Evolutionary conservation across 2,329 filamentous ascomycete species (phyloP), one percentile per base, ranked within the genome.

Genomic region (Alternaria triticina): DNA sequence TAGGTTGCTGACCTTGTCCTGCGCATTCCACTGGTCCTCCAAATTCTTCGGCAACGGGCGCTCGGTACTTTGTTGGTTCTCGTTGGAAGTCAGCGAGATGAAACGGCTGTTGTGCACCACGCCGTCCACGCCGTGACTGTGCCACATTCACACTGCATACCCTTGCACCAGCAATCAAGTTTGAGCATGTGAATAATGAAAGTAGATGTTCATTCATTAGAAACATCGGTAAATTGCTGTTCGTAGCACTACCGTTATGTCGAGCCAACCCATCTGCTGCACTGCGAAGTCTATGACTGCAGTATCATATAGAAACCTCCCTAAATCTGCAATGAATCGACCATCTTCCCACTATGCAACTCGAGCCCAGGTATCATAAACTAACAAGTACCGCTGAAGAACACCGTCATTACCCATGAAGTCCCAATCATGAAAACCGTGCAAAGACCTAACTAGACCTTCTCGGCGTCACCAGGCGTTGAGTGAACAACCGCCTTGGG

Each of bases 401-500:
- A 25, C 60, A 64, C 64, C 28, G 58, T 55, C 59, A 55, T 64
- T 57, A 67, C 43, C 60, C 56, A 36, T 59, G 3, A 33, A 63
- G 61, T 22, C 45, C 49, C 62, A 56, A 33, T 65, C 54, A 54
- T 59, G 60, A 56, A 60, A 36, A 45, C 61, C n/a, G 15, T 59
- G 43, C 54, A 25, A 30, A 11, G 28, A 50, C 62, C 36, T 23
- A 7, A 56, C 65, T 65, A 79, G 22, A 74, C 76, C 68, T 78
- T 80, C 59, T 75, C 73, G 11, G 67, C 64, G 43, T 69, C 67
- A 20, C 68, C 67, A 20, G 63, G 61, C 17, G 55, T 58, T 23
- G 65, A 52, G 11, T 64, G 57, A 17, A 73, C 56, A 36, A 62
- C 59, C 6, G 70, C 59, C 62, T 77, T 77, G 20, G 79, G 74